Percentiles rank a stretch among this genome's conserved stretches.
Conservation (phyloP, 2,329 filamentous ascomycete species). For the Grosmannia clavigera region DNA sequence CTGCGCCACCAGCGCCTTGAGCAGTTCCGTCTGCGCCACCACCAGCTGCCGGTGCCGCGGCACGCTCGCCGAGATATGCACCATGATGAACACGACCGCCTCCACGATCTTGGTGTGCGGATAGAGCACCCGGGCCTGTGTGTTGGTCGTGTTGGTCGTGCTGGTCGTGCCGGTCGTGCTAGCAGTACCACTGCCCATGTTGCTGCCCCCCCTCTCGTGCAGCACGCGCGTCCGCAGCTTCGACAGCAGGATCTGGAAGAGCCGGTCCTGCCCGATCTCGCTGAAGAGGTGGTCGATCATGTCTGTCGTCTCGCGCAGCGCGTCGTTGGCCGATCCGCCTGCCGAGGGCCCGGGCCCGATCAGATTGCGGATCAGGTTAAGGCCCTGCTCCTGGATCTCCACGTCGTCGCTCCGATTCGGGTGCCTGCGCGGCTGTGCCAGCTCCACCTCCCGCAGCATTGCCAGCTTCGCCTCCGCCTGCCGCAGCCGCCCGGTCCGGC, state of each 20-base stretch:
- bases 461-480: slow-evolving; percentile 37
- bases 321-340: slow-evolving; percentile 30
- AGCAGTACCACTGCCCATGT: too few relatives aligned
- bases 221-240: slow-evolving; percentile 57
- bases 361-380: slow-evolving; percentile 83
- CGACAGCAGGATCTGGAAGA: slow-evolving; percentile 69
- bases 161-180: background rate
- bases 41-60: slow-evolving; percentile 67
- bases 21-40: slow-evolving; percentile 62
- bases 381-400: slow-evolving; percentile 78
- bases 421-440: slow-evolving; percentile 45
- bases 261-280: slow-evolving; percentile 59
- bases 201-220: slow-evolving; percentile 19
- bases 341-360: slow-evolving; percentile 33
- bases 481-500: slow-evolving; percentile 29
- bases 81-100: slow-evolving; percentile 68
- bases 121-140: slow-evolving; percentile 31
- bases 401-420: slow-evolving; percentile 64
- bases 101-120: slow-evolving; percentile 59
- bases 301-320: slow-evolving; percentile 39
- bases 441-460: slow-evolving; percentile 50
- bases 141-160: too few relatives aligned
- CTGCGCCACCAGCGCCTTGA: slow-evolving; percentile 60
- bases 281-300: slow-evolving; percentile 81
- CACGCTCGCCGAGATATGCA: slow-evolving; percentile 76